Conservation (phyloP, 2,329 filamentous ascomycete species). For the Cladosporium austrohemisphaericum region DNA sequence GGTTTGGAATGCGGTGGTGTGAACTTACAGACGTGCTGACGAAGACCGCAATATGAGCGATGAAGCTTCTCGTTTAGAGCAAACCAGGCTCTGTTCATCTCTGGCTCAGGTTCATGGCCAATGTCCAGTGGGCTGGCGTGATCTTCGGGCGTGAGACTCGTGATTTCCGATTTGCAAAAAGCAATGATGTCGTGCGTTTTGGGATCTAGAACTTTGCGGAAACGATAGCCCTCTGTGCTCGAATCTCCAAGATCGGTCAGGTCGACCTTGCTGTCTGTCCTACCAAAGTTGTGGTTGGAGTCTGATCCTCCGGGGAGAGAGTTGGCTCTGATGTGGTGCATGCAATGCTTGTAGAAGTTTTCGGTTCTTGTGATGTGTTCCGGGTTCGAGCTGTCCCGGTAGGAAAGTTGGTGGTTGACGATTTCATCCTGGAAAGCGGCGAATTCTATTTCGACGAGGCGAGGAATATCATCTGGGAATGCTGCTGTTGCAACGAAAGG, state of each 20-base stretch:
- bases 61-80: slow-evolving; percentile 30
- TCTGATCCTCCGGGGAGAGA: not conserved
- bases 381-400: slow-evolving; percentile 27
- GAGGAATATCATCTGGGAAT: slow-evolving; percentile 25
- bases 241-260: slow-evolving; percentile 1
- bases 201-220: slow-evolving; percentile 30
- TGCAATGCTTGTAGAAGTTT: slow-evolving; percentile 20
- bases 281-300: not conserved
- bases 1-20: too few species aligned
- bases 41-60: slow-evolving; percentile 28
- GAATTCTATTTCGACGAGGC: slow-evolving; percentile 42
- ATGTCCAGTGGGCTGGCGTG: slow-evolving; percentile 27
- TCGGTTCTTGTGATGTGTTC: slow-evolving; percentile 28
- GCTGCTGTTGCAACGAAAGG: slow-evolving; percentile 24
- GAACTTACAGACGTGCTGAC: slow-evolving; percentile 30
- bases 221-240: slow-evolving; percentile 15
- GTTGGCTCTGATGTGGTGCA: slow-evolving; percentile 7
- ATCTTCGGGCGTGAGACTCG: slow-evolving; percentile 27
- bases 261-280: slow-evolving; percentile 13
- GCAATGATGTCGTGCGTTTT: slow-evolving; percentile 29
- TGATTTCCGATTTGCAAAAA: slow-evolving; percentile 31
- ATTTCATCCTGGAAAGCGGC: slow-evolving; percentile 34
- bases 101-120: slow-evolving; percentile 29
- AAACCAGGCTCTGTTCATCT: slow-evolving; percentile 35
- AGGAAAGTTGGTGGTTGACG: slow-evolving; percentile 33